Base-by-base conservation (phyloP, 164 flowering plant genomes). In the Magnolia kwangsiensis region DNA sequence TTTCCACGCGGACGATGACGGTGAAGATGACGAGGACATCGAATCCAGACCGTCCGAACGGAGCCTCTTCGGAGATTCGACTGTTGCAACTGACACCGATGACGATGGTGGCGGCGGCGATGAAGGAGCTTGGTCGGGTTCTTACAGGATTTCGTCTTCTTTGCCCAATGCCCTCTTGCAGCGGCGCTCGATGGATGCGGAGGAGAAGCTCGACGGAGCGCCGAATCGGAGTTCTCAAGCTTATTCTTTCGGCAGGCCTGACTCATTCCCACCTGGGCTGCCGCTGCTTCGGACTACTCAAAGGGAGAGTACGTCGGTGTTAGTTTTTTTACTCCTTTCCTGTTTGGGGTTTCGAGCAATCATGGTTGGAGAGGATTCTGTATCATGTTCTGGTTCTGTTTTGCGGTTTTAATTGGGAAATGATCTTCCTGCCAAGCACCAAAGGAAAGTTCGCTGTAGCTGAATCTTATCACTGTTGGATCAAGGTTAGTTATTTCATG, bases 101-200 rank as follows among this genome's bases (percentile, higher is more conserved):
- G 67, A 64, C 24, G 82, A 78, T 50, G 50, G 51, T 4, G 68
- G 51, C 18, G 77, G 27, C 14, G 45, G 45, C 7, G 80, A 80
- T 11, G 83, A 82, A 19, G 74, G 68, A 5, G 20, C 45, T 21
- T 51, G 55, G 50, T 51, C 51, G 21, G 6, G 59, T 69, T 37
- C 45, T 37, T 76, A 24, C 59, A 76, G 82, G 65, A 21, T 83
- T 19, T 89, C 94, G 4, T 79, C 84, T 65, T 90, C 94, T 9
- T 18, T 90, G 80, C 91, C 91, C 0, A 86, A 84, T 78, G 83
- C 75, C 7, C 82, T 78, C 8, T 55, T 82, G 51, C 78, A 61
- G 27, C 80, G 82, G 72, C 85, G 87, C 88, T 24, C 73, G 58
- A 73, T 80, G 58, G 86, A 82, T 29, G 86, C 75, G 7, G 73